Percentiles rank a stretch among this genome's conserved stretches.
These are phyloP conservation scores for Fusarium continuum DNA, from an alignment of 2,329 filamentous ascomycete species.

Conservation along the genomic window DNA sequence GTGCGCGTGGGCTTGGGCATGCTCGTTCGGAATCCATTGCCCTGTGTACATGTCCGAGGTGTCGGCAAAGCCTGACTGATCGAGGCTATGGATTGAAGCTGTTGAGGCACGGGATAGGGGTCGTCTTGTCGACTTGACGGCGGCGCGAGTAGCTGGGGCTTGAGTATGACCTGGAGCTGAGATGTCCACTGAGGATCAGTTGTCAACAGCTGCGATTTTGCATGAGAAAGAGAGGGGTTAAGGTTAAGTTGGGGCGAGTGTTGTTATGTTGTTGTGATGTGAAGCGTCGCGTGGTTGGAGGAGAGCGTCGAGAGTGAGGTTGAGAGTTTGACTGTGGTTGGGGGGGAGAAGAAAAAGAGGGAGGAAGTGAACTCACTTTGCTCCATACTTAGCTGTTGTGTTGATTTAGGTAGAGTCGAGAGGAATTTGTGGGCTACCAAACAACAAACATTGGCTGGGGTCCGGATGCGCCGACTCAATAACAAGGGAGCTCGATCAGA, in stretches of 20 bases:
- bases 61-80: conserved; percentile 57
- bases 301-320: background rate
- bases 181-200: conserved; percentile 40
- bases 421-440: conserved; percentile 46
- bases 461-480: conserved; percentile 44
- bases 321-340: conserved; percentile 20
- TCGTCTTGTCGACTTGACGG: conserved; percentile 58
- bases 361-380: conserved; percentile 48
- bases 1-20: conserved; percentile 33
- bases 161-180: conserved; percentile 40
- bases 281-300: background rate
- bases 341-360: conserved; percentile 22
- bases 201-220: conserved; percentile 32
- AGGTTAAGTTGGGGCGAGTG: background rate
- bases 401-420: conserved; percentile 42
- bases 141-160: conserved; percentile 45
- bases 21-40: conserved; percentile 60
- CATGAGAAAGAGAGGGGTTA: conserved; percentile 8
- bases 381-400: conserved; percentile 49
- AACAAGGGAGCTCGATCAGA: conserved; percentile 35
- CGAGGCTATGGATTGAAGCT: conserved; percentile 65
- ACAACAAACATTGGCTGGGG: conserved; percentile 54
- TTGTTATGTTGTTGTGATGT: conserved; percentile 5
- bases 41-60: conserved; percentile 56
- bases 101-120: conserved; percentile 65